Percentiles rank a stretch among this genome's conserved stretches.
phyloP scores from a whole-genome alignment of 2,329 filamentous ascomycete species.

The Elsinoe ampelina region DNA sequence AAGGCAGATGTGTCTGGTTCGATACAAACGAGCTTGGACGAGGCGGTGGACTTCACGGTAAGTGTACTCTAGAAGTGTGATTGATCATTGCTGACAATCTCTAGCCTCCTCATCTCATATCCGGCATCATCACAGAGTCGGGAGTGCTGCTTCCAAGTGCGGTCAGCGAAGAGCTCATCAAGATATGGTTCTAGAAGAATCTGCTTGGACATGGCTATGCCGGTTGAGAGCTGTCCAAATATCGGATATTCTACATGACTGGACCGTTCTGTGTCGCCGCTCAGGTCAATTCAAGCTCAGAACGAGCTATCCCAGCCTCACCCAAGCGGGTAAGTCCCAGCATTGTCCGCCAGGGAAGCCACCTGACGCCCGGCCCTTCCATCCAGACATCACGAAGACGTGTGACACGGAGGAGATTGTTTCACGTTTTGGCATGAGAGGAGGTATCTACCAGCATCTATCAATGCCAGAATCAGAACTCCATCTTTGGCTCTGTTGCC shows the following conservation, averaged over 20 bases:
- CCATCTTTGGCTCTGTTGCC: not conserved
- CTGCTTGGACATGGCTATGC: not conserved
- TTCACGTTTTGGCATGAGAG: not conserved
- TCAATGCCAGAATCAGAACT: not conserved
- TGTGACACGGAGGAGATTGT: not conserved
- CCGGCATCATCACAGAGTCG: slow-evolving; percentile 66
- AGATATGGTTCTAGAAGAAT: slow-evolving; percentile 42
- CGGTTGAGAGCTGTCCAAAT: not conserved
- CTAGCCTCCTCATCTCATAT: slow-evolving; percentile 59
- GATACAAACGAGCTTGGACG: slow-evolving; percentile 22
- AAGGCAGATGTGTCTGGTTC: slow-evolving; percentile 16
- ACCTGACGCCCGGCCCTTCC: no score
- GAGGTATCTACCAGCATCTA: not conserved
- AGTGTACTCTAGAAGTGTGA: slow-evolving; percentile 21
- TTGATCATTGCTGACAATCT: slow-evolving; percentile 22
- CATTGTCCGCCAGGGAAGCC: no score
- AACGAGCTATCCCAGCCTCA: no score
- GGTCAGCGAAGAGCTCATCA: slow-evolving; percentile 61
- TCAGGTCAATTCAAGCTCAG: no score
- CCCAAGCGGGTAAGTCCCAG: no score
- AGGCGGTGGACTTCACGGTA: slow-evolving; percentile 63
- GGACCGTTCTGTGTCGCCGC: no score
- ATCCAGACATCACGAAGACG: no score
- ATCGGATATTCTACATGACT: not conserved
- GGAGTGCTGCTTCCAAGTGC: slow-evolving; percentile 62